Evolutionary conservation across 164 flowering plant genomes (phyloP), one percentile per base, ranked within the genome.

Genomic region (Magnolia changhungtana): DNA sequence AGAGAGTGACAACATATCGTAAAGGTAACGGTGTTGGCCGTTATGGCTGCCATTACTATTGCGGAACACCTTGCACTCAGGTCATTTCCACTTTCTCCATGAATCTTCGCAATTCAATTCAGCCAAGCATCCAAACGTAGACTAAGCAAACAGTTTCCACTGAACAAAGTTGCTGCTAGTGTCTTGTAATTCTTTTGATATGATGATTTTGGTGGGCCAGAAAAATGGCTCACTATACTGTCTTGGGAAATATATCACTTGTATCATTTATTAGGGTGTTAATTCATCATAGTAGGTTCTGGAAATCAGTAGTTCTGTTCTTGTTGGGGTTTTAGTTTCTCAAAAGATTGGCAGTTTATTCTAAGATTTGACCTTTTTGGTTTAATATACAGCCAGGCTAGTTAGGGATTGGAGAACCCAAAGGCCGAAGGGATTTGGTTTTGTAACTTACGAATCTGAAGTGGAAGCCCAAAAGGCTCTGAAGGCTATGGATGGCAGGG

Each of bases 361-460:
- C 8, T 73, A 1, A 52, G 51, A 63, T 29, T 69, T 76, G 23
- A 63, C 29, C 55, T 67, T 19, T 27, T 49, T 13, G 24, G 45
- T 64, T 52, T 69, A 45, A 72, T 51, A 16, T 75, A 37, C 80
- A 92, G 97, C 92, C 67, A 87, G 87, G 81, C 78, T 94, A 59
- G 78, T 94, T 20, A 68, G 7, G 67, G 97, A 94, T 74, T 77
- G 74, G 10, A 78, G 72, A 74, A 90, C 93, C 8, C 80, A 70
- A 69, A 89, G 91, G 84, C 91, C 91, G 37, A 94, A 89, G 82
- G 98, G 98, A 21, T 91, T 87, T 81, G 98, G 94, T 14, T 94
- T 92, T 79, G 90, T 94, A n/a, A 78, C 88, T 7, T 94, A 76
- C 75, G 78, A 87, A 50, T 83, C 91, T 3, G 89, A 87, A 55